Evolutionary conservation across 2,329 filamentous ascomycete species (phyloP).

Genomic region (Xylaria sp.): DNA sequence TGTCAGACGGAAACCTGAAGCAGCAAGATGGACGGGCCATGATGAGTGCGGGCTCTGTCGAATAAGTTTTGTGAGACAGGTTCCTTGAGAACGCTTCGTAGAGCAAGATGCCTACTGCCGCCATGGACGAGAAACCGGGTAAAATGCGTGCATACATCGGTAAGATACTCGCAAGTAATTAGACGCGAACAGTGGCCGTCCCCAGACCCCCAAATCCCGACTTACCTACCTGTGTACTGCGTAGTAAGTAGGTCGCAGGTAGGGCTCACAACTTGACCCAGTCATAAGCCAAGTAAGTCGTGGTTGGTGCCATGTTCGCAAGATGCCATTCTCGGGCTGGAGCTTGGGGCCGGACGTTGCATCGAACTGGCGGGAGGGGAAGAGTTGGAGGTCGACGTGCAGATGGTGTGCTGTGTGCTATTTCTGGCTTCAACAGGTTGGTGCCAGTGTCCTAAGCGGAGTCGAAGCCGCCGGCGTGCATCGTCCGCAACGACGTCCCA

Average conservation of each 20-base stretch:
- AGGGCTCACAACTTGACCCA: neutral
- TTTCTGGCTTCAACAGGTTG: constrained; percentile 21
- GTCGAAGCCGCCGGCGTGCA: constrained; percentile 2
- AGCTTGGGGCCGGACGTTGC: constrained; percentile 25
- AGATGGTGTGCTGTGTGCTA: constrained; percentile 21
- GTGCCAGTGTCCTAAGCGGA: constrained; percentile 12
- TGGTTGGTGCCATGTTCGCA: neutral
- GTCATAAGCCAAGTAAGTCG: neutral
- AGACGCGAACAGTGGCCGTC: neutral
- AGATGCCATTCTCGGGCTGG: neutral
- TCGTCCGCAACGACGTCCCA: neutral
- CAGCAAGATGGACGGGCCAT: neutral
- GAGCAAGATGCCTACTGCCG: neutral
- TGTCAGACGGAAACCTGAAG: constrained; percentile 6
- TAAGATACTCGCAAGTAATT: neutral
- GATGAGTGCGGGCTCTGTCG: neutral
- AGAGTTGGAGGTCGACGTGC: constrained; percentile 15
- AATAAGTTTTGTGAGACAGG: neutral
- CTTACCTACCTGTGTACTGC: too few species aligned
- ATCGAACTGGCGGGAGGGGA: constrained; percentile 23
- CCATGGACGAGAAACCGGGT: neutral
- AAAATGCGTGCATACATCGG: too few species aligned
- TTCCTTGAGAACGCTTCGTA: neutral
- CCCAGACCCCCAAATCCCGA: neutral
- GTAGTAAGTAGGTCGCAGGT: too few species aligned